Percentiles rank a stretch among this genome's conserved stretches.
phyloP scores from a whole-genome alignment of 2,329 filamentous ascomycete species.

The Diaporthe sp. region DNA sequence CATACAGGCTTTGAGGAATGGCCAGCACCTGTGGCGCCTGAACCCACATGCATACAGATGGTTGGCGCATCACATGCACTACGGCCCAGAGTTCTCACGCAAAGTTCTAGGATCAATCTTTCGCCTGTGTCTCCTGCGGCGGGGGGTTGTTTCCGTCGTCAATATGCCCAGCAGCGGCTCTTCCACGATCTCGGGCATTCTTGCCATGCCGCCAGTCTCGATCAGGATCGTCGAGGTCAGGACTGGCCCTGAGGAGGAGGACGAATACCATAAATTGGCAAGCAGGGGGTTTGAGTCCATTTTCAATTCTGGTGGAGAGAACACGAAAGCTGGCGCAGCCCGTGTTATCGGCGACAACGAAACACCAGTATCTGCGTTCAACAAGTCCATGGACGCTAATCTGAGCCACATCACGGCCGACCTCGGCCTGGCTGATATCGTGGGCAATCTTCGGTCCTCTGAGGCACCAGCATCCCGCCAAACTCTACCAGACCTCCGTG shows the following conservation, averaged over 20 bases:
- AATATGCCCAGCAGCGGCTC: neutral
- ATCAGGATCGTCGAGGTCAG: constrained; percentile 4
- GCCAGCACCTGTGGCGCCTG: constrained; percentile 27
- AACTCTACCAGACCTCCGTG: neutral
- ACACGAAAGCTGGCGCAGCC: neutral
- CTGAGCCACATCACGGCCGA: constrained; percentile 1
- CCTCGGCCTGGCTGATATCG: neutral
- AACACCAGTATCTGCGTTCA: neutral
- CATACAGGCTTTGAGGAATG: constrained; percentile 14
- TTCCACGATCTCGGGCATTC: neutral
- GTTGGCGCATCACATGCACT: neutral
- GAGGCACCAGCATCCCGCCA: too few relatives aligned
- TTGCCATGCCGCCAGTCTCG: neutral
- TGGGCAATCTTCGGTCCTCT: too few relatives aligned
- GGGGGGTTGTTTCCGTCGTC: neutral
- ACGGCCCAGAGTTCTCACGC: neutral
- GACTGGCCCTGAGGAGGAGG: neutral
- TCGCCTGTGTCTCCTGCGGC: constrained; percentile 18
- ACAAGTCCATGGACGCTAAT: neutral
- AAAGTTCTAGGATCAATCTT: neutral
- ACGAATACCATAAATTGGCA: neutral
- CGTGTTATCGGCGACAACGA: constrained; percentile 10
- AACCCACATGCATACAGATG: constrained; percentile 24
- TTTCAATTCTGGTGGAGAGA: neutral
- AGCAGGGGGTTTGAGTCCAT: neutral